These are phyloP conservation scores for Teratosphaeria destructans DNA, from an alignment of 2,329 filamentous ascomycete genomes.

Conservation along the genomic window DNA sequence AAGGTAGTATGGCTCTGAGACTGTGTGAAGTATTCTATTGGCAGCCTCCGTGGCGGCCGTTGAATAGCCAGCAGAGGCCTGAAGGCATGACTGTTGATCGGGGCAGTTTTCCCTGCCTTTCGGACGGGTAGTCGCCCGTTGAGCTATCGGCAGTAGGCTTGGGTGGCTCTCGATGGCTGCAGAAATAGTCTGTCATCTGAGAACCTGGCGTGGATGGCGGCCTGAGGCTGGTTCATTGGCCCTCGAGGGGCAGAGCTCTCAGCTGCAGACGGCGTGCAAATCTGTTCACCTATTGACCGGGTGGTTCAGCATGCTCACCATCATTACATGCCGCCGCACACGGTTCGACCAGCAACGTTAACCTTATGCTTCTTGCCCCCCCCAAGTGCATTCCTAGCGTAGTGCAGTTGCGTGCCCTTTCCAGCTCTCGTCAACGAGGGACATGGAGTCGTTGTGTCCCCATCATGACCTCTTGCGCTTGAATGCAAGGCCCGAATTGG, in stretches of 20 bases:
- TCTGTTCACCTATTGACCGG: neutral
- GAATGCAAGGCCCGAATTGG: neutral
- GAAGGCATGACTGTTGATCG: conserved; percentile 14
- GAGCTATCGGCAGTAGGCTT: conserved; percentile 8
- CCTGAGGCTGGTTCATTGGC: conserved; percentile 13
- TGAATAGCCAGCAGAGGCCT: conserved; percentile 17
- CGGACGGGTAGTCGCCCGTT: conserved; percentile 5
- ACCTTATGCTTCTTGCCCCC: neutral
- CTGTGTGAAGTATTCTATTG: conserved; percentile 20
- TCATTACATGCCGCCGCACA: neutral
- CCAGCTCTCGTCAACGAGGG: neutral
- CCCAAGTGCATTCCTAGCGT: neutral
- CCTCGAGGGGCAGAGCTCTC: conserved; percentile 8
- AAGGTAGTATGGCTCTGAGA: conserved; percentile 19
- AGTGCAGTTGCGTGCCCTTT: neutral
- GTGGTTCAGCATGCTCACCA: neutral
- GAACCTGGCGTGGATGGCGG: conserved; percentile 8
- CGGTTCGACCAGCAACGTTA: neutral
- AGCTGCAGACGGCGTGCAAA: conserved; percentile 4
- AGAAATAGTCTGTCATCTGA: conserved; percentile 9
- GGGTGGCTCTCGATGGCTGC: conserved; percentile 16
- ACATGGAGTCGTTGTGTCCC: neutral
- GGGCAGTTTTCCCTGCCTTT: conserved; percentile 3
- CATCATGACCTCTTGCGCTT: neutral
- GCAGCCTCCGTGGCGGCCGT: conserved; percentile 19